These are phyloP conservation scores for Camelina sativa DNA, from an alignment of 345 rosid genomes.

Conservation along the genomic window DNA sequence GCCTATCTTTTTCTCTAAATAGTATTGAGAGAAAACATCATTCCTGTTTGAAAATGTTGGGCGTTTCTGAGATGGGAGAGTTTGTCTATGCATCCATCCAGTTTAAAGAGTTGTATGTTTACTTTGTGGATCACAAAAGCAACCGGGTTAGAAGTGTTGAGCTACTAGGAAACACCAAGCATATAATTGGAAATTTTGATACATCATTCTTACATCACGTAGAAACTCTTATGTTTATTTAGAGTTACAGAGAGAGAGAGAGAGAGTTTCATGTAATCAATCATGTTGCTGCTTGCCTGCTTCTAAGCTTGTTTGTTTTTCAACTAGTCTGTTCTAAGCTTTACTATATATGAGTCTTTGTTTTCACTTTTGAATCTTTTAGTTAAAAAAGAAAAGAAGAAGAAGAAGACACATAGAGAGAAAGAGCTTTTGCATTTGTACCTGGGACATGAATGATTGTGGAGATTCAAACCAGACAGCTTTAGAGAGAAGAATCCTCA, in stretches of 20 bases:
- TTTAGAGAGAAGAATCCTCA: neutral
- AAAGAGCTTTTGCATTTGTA: neutral
- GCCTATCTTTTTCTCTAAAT: neutral
- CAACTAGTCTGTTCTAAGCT: neutral
- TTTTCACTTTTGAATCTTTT: too few species aligned
- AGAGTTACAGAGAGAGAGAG: neutral
- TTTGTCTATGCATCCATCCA: neutral
- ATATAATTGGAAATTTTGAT: neutral
- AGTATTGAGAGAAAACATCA: neutral
- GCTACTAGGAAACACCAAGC: neutral
- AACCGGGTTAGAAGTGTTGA: neutral
- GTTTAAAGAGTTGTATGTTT: neutral
- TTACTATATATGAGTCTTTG: too few species aligned
- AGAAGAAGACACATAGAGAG: neutral
- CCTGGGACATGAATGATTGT: neutral
- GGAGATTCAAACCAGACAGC: conserved; percentile 4
- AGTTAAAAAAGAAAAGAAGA: neutral
- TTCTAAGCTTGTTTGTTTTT: too few species aligned
- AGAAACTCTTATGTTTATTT: neutral
- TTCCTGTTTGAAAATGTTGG: neutral
- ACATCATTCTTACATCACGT: neutral
- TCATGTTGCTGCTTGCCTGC: neutral
- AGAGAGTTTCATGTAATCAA: neutral
- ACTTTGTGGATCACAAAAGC: conserved; percentile 12
- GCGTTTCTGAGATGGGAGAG: neutral